Percentiles rank a stretch among this genome's conserved stretches.
Conservation (phyloP, 2,329 filamentous ascomycete genomes). For the Aureobasidium sp. region DNA sequence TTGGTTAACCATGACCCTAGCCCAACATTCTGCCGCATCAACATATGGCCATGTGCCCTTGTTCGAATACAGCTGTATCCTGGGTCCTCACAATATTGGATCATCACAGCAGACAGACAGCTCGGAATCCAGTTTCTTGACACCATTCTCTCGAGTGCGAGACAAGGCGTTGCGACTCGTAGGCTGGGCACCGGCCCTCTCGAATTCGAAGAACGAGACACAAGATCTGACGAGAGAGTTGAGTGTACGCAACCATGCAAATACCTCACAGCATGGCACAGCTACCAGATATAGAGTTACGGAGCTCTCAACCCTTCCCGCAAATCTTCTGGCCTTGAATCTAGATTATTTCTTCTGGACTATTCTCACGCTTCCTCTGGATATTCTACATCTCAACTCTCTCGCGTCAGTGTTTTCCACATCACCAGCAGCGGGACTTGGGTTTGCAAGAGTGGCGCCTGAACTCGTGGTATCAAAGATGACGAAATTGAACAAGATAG, state of each 20-base stretch:
- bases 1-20: not conserved
- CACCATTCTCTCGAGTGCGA: not conserved
- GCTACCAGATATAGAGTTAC: not conserved
- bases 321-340: conserved; percentile 14
- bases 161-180: not conserved
- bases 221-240: not conserved
- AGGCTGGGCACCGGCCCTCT: conserved; percentile 11
- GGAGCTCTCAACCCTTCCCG: conserved; percentile 2
- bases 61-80: conserved; percentile 7
- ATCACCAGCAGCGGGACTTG: not conserved
- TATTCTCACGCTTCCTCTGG: conserved; percentile 16
- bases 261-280: not conserved
- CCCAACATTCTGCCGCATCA: conserved; percentile 3
- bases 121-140: not conserved
- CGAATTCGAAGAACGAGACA: not conserved
- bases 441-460: not conserved
- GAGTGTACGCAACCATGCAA: not conserved
- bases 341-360: conserved; percentile 4
- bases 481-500: conserved; percentile 18
- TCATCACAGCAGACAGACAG: not conserved
- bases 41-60: conserved; percentile 12
- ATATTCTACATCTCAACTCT: not conserved
- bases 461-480: not conserved
- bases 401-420: not conserved
- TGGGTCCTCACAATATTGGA: conserved; percentile 5